These are phyloP conservation scores for Candolleomyces eurysporus DNA, from an alignment of 768 basidiomycete species.

Conservation along the genomic window DNA sequence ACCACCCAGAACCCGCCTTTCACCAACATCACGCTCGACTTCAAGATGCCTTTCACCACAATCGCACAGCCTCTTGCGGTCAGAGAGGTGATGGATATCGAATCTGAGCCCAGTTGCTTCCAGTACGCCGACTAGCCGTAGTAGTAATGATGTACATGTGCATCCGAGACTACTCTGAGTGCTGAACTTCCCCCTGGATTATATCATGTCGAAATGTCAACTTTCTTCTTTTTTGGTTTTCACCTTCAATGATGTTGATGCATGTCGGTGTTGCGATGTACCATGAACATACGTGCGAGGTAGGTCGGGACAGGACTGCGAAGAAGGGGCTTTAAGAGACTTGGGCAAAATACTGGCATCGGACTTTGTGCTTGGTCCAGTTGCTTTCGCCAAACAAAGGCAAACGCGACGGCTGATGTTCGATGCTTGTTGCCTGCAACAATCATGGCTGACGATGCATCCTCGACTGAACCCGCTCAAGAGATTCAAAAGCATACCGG, in stretches of 20 bases:
- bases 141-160: no score
- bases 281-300: no score
- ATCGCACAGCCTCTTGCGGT: background rate
- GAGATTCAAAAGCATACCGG: constrained; percentile 43
- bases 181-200: no score
- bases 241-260: no score
- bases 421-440: background rate
- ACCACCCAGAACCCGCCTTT: background rate
- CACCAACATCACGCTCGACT: background rate
- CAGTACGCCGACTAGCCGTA: background rate
- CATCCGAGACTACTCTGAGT: no score
- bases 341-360: no score
- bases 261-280: no score
- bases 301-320: no score
- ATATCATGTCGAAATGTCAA: no score
- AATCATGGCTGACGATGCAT: background rate
- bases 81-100: constrained; percentile 3
- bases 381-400: background rate
- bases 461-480: background rate
- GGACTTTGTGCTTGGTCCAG: background rate
- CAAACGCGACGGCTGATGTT: no score
- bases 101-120: constrained; percentile 7
- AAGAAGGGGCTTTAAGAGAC: no score
- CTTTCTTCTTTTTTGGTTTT: no score
- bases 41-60: constrained; percentile 1